phyloP scores from a whole-genome alignment of 129 eudicot species.

The Flaveria bidentis region DNA sequence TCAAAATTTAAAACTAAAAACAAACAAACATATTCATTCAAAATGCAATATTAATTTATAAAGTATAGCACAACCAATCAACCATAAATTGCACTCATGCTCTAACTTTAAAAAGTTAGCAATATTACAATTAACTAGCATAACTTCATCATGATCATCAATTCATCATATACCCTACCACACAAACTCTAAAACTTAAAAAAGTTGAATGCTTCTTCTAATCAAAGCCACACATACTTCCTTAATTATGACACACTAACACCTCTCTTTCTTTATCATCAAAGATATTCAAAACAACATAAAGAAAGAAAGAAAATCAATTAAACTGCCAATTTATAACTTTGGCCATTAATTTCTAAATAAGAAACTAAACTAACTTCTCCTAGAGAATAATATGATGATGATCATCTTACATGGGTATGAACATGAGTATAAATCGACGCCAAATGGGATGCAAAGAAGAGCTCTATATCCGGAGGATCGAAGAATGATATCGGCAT shows the following conservation, averaged over 20 bases:
- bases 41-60: slow-evolving; percentile 14
- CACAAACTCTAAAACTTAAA: slow-evolving; percentile 30
- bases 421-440: slow-evolving; percentile 42
- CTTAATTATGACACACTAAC: slow-evolving; percentile 37
- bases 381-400: slow-evolving; percentile 24
- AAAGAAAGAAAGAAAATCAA: slow-evolving; percentile 14
- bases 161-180: slow-evolving; percentile 36
- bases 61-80: slow-evolving; percentile 18
- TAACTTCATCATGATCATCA: slow-evolving; percentile 32
- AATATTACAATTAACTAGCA: slow-evolving; percentile 32
- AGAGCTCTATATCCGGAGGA: slow-evolving; percentile 73
- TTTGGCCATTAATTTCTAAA: slow-evolving; percentile 10
- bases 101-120: slow-evolving; percentile 40
- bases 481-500: slow-evolving; percentile 49
- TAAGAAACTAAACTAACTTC: slow-evolving; percentile 12
- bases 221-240: slow-evolving; percentile 27
- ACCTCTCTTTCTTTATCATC: slow-evolving; percentile 23
- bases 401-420: slow-evolving; percentile 46
- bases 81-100: slow-evolving; percentile 37
- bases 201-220: slow-evolving; percentile 32
- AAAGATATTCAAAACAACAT: slow-evolving; percentile 33
- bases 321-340: slow-evolving; percentile 31
- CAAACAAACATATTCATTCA: slow-evolving; percentile 23
- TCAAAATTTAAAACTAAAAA: background rate
- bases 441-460: slow-evolving; percentile 58